Percentiles rank a stretch among this genome's conserved stretches.
phyloP scores from a whole-genome alignment of 2,329 filamentous ascomycete species.

The Cadophora sp. region DNA sequence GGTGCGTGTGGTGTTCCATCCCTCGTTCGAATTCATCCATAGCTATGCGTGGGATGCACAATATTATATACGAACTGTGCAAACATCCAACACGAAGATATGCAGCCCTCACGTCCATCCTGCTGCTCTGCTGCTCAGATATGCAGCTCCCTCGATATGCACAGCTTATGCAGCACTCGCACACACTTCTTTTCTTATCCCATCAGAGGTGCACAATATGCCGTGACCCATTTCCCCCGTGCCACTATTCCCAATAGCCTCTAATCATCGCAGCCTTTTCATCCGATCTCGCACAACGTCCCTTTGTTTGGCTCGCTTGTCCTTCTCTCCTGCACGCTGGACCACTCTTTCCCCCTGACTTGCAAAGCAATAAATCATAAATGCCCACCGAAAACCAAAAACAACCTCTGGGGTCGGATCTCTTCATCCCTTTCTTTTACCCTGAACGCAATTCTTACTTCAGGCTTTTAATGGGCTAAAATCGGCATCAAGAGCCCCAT shows the following conservation, averaged over 20 bases:
- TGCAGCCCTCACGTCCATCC: not conserved
- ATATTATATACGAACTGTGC: constrained; percentile 9
- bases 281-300: constrained; percentile 9
- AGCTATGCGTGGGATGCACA: not conserved
- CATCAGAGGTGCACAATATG: constrained; percentile 7
- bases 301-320: constrained; percentile 9
- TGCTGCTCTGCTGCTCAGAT: no score
- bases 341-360: constrained; percentile 7
- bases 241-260: constrained; percentile 9
- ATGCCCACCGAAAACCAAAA: constrained; percentile 1
- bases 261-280: not conserved
- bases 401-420: constrained; percentile 1
- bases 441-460: not conserved
- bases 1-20: no score
- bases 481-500: constrained; percentile 10
- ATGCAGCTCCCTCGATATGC: no score
- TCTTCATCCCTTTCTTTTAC: constrained; percentile 5
- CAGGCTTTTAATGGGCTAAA: not conserved
- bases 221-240: not conserved
- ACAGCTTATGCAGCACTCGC: no score
- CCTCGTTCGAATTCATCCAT: no score
- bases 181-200: not conserved
- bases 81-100: not conserved
- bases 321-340: not conserved
- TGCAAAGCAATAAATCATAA: not conserved